These are phyloP conservation scores for Xylaria sp. DNA, from an alignment of 495 filamentous ascomycete species.

Conservation along the genomic window DNA sequence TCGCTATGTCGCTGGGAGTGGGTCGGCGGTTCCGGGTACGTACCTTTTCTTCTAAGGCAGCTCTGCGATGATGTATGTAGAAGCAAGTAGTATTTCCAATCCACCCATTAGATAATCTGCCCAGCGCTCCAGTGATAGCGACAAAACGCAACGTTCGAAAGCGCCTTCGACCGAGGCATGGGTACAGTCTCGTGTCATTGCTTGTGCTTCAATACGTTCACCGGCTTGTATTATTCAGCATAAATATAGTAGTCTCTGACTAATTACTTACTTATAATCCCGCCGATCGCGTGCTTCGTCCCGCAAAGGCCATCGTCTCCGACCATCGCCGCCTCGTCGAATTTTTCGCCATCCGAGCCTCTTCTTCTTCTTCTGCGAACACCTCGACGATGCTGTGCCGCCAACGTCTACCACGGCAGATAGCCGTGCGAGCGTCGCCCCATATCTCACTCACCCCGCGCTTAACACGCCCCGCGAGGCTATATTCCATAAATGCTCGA, in stretches of 20 bases:
- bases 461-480: constrained; percentile 23
- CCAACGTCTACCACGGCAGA: constrained; percentile 58
- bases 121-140: constrained; percentile 4
- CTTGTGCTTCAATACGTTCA: constrained; percentile 12
- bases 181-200: constrained; percentile 20
- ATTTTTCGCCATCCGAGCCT: constrained; percentile 26
- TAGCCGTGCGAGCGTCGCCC: constrained; percentile 46
- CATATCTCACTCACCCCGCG: constrained; percentile 33
- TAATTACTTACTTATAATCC: constrained; percentile 7
- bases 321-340: constrained; percentile 28
- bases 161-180: constrained; percentile 23
- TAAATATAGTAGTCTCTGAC: not conserved
- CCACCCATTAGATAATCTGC: constrained; percentile 9
- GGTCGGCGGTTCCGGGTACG: not conserved
- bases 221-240: not conserved
- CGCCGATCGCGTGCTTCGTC: constrained; percentile 6
- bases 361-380: constrained; percentile 1
- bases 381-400: constrained; percentile 55
- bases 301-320: constrained; percentile 9
- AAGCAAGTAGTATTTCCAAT: constrained; percentile 15
- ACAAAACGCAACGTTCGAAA: not conserved
- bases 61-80: constrained; percentile 27
- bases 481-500: constrained; percentile 36
- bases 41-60: constrained; percentile 13
- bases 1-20: not conserved